Evolutionary conservation across 2,329 filamentous ascomycete genomes (phyloP).

Genomic region (Aurifilum marmelostoma): DNA sequence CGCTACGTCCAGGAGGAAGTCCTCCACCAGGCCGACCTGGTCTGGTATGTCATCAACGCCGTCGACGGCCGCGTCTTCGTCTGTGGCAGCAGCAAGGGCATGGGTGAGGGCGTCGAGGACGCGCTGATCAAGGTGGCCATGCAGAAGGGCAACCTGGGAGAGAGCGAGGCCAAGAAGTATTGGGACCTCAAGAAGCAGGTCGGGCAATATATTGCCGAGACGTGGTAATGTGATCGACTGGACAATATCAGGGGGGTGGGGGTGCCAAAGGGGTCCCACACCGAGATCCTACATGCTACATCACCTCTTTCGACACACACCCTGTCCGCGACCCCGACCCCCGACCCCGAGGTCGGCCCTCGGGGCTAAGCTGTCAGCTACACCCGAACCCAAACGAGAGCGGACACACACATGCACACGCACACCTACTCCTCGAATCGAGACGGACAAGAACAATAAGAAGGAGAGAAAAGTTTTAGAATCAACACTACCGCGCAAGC

Average conservation of each 20-base stretch:
- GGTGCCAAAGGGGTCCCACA: too few species aligned
- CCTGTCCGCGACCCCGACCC: not conserved
- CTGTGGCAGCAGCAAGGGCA: conserved; percentile 91
- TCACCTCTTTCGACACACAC: not conserved
- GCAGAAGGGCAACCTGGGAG: conserved; percentile 84
- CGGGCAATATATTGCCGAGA: conserved; percentile 93
- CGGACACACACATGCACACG: too few species aligned
- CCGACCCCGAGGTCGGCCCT: not conserved
- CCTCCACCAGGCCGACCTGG: conserved; percentile 85
- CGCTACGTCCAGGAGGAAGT: conserved; percentile 98
- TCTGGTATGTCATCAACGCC: conserved; percentile 96
- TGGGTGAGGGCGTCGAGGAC: conserved; percentile 94
- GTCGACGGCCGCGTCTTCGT: conserved; percentile 97
- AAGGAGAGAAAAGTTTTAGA: not conserved
- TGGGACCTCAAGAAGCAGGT: conserved; percentile 91
- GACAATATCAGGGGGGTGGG: not conserved
- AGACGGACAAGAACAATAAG: not conserved
- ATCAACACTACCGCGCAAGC: not conserved
- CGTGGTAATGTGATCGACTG: conserved; percentile 52
- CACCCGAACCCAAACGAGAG: not conserved
- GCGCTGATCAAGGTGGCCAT: conserved; percentile 90
- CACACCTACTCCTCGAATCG: not conserved
- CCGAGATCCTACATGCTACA: not conserved
- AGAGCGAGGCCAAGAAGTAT: conserved; percentile 81
- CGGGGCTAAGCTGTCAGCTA: not conserved